phyloP scores from a whole-genome alignment of 306 rosid genomes.

The Sicyos edulis region DNA sequence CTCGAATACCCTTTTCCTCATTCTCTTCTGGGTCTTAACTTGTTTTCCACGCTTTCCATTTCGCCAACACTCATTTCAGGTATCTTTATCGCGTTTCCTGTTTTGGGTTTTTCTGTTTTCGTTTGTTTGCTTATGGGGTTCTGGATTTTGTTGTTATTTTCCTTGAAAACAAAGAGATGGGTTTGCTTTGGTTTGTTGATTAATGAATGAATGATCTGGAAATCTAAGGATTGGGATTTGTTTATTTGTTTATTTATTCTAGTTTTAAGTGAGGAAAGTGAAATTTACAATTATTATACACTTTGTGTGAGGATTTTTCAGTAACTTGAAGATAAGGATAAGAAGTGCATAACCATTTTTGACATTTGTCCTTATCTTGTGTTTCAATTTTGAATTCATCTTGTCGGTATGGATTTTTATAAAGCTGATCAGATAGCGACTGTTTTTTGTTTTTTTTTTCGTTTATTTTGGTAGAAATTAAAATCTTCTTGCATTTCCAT shows the following conservation, averaged over 20 bases:
- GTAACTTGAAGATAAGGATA: constrained; percentile 27
- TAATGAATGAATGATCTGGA: constrained; percentile 12
- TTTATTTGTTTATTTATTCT: neutral
- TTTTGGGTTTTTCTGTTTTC: too few species aligned
- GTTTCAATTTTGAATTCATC: constrained; percentile 10
- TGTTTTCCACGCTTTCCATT: neutral
- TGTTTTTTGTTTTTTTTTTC: neutral
- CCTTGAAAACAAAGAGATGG: neutral
- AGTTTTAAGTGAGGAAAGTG: neutral
- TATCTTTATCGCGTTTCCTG: neutral
- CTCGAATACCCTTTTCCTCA: neutral
- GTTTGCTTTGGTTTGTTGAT: neutral
- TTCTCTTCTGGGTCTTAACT: neutral
- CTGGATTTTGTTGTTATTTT: neutral
- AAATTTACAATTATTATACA: constrained; percentile 11
- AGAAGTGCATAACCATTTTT: constrained; percentile 19
- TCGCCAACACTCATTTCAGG: neutral
- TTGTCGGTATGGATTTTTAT: constrained; percentile 11
- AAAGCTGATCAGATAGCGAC: constrained; percentile 6
- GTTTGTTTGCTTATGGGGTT: neutral
- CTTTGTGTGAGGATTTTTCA: constrained; percentile 21
- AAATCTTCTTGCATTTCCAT: neutral
- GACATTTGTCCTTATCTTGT: constrained; percentile 20
- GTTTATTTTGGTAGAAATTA: neutral
- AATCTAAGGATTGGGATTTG: constrained; percentile 7